A percentile compares a stretch with the other conserved stretches of the same genome.
Evolutionary conservation across 2,329 filamentous ascomycete species (phyloP).

Genomic region (Alternaria panax): DNA sequence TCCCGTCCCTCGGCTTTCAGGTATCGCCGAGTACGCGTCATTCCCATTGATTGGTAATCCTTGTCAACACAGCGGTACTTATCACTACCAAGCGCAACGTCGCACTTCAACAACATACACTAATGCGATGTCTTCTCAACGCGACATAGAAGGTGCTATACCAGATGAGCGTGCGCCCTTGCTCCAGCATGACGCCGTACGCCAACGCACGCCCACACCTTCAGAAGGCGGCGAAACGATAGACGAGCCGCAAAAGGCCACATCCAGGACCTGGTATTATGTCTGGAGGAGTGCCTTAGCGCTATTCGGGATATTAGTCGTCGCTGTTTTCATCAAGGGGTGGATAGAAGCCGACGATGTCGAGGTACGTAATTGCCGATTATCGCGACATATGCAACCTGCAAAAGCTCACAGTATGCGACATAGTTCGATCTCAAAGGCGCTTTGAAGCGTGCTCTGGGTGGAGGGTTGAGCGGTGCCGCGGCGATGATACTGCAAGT

Average conservation of each 20-base stretch:
- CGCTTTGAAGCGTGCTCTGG: conserved; percentile 36
- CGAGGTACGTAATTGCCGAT: conserved; percentile 23
- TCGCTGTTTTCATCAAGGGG: conserved; percentile 35
- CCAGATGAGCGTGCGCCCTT: conserved; percentile 34
- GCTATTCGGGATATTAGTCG: conserved; percentile 18
- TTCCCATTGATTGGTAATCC: conserved; percentile 10
- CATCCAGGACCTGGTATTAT: conserved; percentile 25
- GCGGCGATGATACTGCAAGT: conserved; percentile 43
- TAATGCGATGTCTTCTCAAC: conserved; percentile 19
- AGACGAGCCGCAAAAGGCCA: conserved; percentile 20
- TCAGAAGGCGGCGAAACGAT: conserved; percentile 12
- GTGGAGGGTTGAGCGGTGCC: conserved; percentile 39
- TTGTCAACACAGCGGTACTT: neutral
- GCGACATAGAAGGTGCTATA: conserved; percentile 12
- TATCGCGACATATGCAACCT: neutral
- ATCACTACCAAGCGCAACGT: neutral
- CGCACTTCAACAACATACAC: neutral
- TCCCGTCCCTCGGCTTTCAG: neutral
- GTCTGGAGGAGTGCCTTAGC: conserved; percentile 26
- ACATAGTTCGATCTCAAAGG: conserved; percentile 38
- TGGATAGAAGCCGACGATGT: conserved; percentile 41
- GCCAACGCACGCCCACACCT: conserved; percentile 1
- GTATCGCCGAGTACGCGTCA: conserved; percentile 11
- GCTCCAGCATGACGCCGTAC: conserved; percentile 18
- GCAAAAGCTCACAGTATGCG: neutral